Percentiles rank a stretch among this genome's conserved stretches.
These are phyloP conservation scores for Saccharum hybrid DNA, from an alignment of 202 grass and related monocot genomes.

Conservation along the genomic window DNA sequence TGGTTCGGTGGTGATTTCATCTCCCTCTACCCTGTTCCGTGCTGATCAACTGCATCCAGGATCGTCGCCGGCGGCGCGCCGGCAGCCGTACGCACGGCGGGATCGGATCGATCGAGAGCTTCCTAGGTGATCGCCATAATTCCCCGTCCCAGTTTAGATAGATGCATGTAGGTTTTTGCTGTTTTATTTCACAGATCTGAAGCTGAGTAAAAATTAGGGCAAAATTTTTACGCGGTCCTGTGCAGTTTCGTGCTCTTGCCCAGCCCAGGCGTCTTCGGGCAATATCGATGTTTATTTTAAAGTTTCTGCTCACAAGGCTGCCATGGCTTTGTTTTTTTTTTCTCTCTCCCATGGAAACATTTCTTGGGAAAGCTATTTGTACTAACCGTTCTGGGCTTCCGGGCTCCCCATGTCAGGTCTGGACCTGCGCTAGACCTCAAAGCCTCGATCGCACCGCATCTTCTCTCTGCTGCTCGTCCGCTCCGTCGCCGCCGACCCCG, in stretches of 20 bases:
- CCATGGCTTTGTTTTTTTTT: not conserved
- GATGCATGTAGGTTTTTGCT: not conserved
- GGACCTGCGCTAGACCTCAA: constrained; percentile 36
- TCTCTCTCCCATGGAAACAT: not conserved
- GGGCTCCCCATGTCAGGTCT: constrained; percentile 20
- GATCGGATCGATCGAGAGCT: not conserved
- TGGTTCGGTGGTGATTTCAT: not conserved
- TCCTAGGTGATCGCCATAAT: not conserved
- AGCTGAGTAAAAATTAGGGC: not conserved
- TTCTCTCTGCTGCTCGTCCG: constrained; percentile 15
- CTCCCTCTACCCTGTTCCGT: not conserved
- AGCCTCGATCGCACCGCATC: constrained; percentile 37
- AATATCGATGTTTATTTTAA: not conserved
- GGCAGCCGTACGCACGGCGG: not conserved
- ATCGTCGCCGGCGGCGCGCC: not conserved
- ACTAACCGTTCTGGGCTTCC: constrained; percentile 3
- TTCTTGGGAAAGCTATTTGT: not conserved
- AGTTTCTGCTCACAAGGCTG: not conserved
- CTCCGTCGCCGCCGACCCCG: constrained; percentile 20
- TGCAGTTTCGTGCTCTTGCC: not conserved
- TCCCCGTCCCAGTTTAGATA: not conserved
- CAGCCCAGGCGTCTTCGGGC: not conserved
- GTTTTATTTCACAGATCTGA: not conserved
- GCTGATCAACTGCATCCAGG: not conserved
- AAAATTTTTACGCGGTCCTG: not conserved